Conservation (phyloP, 495 filamentous ascomycete genomes). For the Daldinia concentrica region DNA sequence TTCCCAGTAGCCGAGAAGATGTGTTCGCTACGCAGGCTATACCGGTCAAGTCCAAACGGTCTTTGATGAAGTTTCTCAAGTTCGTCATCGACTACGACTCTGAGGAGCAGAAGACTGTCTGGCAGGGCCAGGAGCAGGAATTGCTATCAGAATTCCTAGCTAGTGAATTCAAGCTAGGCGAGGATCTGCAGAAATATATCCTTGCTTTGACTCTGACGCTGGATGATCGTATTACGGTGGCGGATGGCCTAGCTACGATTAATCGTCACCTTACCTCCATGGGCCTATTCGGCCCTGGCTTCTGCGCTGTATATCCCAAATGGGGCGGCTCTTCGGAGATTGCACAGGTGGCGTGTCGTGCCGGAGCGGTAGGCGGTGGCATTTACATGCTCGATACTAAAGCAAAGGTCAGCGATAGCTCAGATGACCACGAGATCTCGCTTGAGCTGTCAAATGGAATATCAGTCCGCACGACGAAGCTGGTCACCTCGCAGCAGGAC, state of each 20-base stretch:
- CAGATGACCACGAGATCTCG: slow-evolving; percentile 46
- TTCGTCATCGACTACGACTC: slow-evolving; percentile 71
- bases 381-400: slow-evolving; percentile 82
- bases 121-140: slow-evolving; percentile 56
- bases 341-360: slow-evolving; percentile 89
- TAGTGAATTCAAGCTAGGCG: slow-evolving; percentile 76
- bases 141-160: slow-evolving; percentile 72
- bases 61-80: slow-evolving; percentile 88
- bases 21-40: slow-evolving; percentile 78
- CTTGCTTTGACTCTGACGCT: slow-evolving; percentile 82
- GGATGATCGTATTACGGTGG: slow-evolving; percentile 61
- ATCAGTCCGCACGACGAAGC: slow-evolving; percentile 62
- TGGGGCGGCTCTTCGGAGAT: slow-evolving; percentile 95
- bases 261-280: slow-evolving; percentile 86
- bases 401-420: slow-evolving; percentile 20
- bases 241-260: slow-evolving; percentile 73
- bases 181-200: slow-evolving; percentile 73
- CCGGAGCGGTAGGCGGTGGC: slow-evolving; percentile 89
- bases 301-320: slow-evolving; percentile 85
- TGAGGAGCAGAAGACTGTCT: slow-evolving; percentile 61
- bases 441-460: slow-evolving; percentile 69
- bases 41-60: slow-evolving; percentile 78
- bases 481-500: slow-evolving; percentile 62
- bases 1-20: slow-evolving; percentile 88
- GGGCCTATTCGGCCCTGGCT: slow-evolving; percentile 84